Conservation (phyloP, 164 flowering plant species). For the Sextonia rubra region DNA sequence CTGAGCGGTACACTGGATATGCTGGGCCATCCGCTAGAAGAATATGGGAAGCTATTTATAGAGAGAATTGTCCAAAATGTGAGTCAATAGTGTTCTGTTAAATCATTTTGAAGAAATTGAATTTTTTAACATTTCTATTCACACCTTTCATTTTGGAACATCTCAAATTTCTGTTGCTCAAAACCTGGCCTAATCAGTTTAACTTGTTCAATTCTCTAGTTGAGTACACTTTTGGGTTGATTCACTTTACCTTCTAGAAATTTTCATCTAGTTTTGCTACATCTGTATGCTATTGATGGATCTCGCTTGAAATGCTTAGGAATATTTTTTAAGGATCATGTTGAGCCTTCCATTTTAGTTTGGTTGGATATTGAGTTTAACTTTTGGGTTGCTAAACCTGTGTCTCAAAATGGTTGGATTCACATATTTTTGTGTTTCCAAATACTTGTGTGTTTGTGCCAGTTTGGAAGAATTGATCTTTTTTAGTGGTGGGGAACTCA, state of each 20-base stretch:
- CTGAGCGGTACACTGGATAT: slow-evolving; percentile 93
- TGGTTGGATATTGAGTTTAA: too few species aligned
- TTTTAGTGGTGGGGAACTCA: too few species aligned
- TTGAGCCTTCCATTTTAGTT: too few species aligned
- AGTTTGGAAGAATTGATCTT: too few species aligned
- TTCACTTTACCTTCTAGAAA: neutral
- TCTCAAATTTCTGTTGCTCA: neutral
- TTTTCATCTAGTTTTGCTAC: too few species aligned
- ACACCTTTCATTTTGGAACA: neutral
- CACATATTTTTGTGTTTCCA: too few species aligned
- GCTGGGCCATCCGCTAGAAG: slow-evolving; percentile 90
- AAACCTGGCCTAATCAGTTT: neutral
- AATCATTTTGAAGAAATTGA: neutral
- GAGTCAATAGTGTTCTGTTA: slow-evolving; percentile 16
- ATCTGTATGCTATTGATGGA: too few species aligned
- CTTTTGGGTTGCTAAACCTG: too few species aligned
- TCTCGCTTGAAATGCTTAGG: too few species aligned
- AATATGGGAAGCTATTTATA: slow-evolving; percentile 92
- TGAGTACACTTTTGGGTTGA: neutral
- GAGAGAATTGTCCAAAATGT: slow-evolving; percentile 93
- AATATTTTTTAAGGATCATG: too few species aligned
- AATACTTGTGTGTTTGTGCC: too few species aligned
- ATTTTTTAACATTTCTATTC: neutral
- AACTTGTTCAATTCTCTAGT: neutral
- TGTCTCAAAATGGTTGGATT: too few species aligned